A percentile compares a stretch with the other conserved stretches of the same genome.
These are phyloP conservation scores for Phytopythium ostracodes DNA, from an alignment of 352 stramenopile genomes.

Conservation along the genomic window DNA sequence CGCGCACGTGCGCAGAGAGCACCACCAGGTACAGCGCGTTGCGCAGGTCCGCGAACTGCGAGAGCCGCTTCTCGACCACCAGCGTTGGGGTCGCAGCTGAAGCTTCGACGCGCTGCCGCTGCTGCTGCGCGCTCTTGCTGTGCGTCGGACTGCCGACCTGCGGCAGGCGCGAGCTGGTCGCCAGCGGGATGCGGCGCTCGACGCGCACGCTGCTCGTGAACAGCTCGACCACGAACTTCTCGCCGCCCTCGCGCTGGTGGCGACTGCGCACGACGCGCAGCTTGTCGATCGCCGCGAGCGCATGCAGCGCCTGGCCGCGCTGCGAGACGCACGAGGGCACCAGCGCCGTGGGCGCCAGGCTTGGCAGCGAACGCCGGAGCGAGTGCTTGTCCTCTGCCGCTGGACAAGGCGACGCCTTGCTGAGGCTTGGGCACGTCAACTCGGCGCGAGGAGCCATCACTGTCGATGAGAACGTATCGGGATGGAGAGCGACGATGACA, in stretches of 20 bases:
- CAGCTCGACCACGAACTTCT: slow-evolving; percentile 3
- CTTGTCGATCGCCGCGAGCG: slow-evolving; percentile 19
- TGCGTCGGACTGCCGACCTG: neutral
- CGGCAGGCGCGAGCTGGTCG: slow-evolving; percentile 1
- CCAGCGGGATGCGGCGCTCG: slow-evolving; percentile 7
- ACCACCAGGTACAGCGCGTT: slow-evolving; percentile 18
- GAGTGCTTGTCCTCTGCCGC: neutral
- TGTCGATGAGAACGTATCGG: neutral
- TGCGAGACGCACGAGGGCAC: slow-evolving; percentile 25
- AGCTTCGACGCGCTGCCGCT: neutral
- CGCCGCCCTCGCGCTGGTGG: neutral
- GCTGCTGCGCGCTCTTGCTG: neutral
- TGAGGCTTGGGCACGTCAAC: neutral
- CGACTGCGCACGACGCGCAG: slow-evolving; percentile 19
- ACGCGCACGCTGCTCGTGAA: slow-evolving; percentile 1
- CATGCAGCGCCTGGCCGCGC: slow-evolving; percentile 16
- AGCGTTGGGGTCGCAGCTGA: neutral
- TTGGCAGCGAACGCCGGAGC: slow-evolving; percentile 10
- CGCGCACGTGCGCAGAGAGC: slow-evolving; percentile 11
- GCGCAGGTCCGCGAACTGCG: slow-evolving; percentile 16
- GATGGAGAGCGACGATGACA: neutral
- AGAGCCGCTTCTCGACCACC: slow-evolving; percentile 10
- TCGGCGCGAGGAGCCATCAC: neutral
- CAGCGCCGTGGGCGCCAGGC: slow-evolving; percentile 22
- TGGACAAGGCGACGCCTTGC: neutral